Base-by-base conservation (phyloP, 163 green algal genomes). In the Smithsoniella earleae region DNA sequence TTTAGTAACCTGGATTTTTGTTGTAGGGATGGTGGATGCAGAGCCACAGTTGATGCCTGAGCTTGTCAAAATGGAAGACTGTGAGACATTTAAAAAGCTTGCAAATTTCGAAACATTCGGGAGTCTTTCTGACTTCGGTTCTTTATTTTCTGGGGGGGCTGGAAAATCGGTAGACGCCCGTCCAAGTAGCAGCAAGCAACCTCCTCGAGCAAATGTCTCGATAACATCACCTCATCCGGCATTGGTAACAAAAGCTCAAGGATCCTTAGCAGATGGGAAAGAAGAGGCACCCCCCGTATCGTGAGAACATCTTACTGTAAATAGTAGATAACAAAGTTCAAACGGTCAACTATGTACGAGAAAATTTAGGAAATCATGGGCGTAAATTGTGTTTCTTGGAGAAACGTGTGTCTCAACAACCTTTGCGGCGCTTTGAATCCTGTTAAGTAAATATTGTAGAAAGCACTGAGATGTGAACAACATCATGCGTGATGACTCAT, bases 21-120 rank as follows among this genome's bases (percentile, higher is more conserved):
- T n/a, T n/a, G n/a, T n/a, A n/a, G n/a, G n/a, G n/a, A n/a, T n/a
- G n/a, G n/a, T n/a, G n/a, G 40, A 49, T 49, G 40, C 10, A 13
- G 40, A 49, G 10, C 10, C 40, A 22, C 40, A 49, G 40, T 10
- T 49, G 40, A 49, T 49, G 40, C 40, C 40, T 22, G 40, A 49
- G 10, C 40, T 49, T 49, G 40, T 69, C 18, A 69, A 69, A 13
- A 33, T 43, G 18, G 58, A 69, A 38, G 58, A 69, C 25, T 43
- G 27, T 1, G 58, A 69, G 20, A 33, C 58, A 43, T 45, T 69
- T 13, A 69, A 69, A 38, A 69, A 30, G 18, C 25, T 69, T 8
- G 30, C 58, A 33, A 69, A 69, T 30, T 69, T 69, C 43, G 58
- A 69, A 8, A 69, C 38, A 22, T 69, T 69, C 34, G 58, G 58